phyloP scores from a whole-genome alignment of 1,284 basidiomycete genomes.

The Athelia sp. region DNA sequence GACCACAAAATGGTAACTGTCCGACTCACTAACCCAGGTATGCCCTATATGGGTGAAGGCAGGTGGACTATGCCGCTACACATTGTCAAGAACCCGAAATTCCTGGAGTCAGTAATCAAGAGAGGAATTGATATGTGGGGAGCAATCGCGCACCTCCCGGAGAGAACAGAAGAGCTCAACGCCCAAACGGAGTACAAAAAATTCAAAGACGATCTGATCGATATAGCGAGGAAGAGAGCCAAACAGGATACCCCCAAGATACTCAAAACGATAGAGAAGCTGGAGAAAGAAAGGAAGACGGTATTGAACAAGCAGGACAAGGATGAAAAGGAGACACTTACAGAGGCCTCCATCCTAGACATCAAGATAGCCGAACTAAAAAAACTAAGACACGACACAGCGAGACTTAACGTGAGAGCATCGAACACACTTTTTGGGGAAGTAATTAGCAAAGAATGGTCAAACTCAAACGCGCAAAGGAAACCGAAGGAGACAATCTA shows the following conservation, averaged over 20 bases:
- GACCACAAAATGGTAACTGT: constrained; percentile 27
- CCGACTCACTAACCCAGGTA: constrained; percentile 11
- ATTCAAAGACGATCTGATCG: neutral
- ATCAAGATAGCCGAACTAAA: constrained; percentile 6
- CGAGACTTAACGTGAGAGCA: constrained; percentile 8
- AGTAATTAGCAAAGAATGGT: constrained; percentile 26
- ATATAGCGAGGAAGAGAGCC: neutral
- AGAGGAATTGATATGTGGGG: neutral
- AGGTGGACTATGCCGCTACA: constrained; percentile 22
- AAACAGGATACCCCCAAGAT: neutral
- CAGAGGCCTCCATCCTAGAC: neutral
- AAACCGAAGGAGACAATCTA: constrained; percentile 21
- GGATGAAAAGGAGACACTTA: neutral
- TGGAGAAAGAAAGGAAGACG: neutral
- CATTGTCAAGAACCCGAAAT: constrained; percentile 18
- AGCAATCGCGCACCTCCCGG: constrained; percentile 12
- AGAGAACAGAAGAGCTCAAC: neutral
- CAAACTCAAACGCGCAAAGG: constrained; percentile 15
- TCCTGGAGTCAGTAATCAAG: constrained; percentile 4
- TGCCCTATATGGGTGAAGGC: constrained; percentile 25
- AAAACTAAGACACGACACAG: constrained; percentile 6
- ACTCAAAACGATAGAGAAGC: neutral
- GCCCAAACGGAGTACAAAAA: neutral
- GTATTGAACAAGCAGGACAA: neutral
- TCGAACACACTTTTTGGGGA: constrained; percentile 23